These are phyloP conservation scores for Lodderomyces elongisporus DNA, from an alignment of 1,139 yeast species.

Conservation along the genomic window DNA sequence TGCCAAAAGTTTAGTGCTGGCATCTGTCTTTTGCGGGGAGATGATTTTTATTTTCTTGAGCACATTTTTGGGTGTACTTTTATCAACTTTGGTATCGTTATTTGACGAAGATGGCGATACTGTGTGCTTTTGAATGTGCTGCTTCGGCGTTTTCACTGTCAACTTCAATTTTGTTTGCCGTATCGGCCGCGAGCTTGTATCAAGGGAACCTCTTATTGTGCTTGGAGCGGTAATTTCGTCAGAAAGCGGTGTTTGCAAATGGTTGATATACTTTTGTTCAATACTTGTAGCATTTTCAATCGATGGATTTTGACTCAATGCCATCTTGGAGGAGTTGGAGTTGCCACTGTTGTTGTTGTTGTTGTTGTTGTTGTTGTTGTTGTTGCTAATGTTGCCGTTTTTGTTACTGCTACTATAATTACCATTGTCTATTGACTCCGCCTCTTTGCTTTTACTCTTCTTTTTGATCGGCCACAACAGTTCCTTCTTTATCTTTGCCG, in stretches of 20 bases:
- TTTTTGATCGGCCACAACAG: slow-evolving; percentile 39
- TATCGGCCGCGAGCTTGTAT: slow-evolving; percentile 8
- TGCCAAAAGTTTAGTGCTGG: slow-evolving; percentile 28
- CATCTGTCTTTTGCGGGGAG: slow-evolving; percentile 37
- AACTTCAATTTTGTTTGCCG: slow-evolving; percentile 12
- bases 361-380: slow-evolving; percentile 1
- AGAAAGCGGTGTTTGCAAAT: slow-evolving; percentile 28
- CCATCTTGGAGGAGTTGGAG: neutral
- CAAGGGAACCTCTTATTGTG: slow-evolving; percentile 22
- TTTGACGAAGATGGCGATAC: no score
- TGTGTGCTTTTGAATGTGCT: slow-evolving; percentile 1
- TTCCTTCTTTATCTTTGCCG: slow-evolving; percentile 48
- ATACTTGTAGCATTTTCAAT: neutral
- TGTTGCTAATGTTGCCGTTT: slow-evolving; percentile 5
- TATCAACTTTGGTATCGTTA: neutral
- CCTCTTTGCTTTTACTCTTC: slow-evolving; percentile 6
- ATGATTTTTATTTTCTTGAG: slow-evolving; percentile 33
- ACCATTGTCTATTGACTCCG: slow-evolving; percentile 1
- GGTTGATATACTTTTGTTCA: neutral
- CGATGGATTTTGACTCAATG: neutral
- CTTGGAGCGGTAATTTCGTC: slow-evolving; percentile 19
- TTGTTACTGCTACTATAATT: slow-evolving; percentile 3
- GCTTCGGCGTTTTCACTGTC: slow-evolving; percentile 12
- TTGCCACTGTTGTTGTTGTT: neutral
- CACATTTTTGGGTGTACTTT: slow-evolving; percentile 11